Evolutionary conservation across 768 basidiomycete genomes (phyloP).

Genomic region (Amylocystis lapponica): DNA sequence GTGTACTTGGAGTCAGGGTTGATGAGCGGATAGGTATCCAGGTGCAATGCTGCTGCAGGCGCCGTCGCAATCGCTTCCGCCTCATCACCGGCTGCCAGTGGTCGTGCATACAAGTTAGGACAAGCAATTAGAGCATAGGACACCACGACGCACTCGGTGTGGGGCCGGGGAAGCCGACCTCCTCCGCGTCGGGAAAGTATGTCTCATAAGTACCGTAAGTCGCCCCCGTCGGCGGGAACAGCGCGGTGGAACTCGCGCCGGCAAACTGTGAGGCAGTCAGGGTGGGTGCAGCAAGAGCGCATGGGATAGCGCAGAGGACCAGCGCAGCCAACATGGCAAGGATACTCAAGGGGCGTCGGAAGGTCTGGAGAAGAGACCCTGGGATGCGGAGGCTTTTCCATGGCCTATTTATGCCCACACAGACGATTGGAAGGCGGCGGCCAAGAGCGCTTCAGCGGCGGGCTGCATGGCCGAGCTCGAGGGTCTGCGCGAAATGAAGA

Average conservation of each 20-base stretch:
- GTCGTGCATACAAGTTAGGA: too few species aligned
- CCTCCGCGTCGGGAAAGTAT: constrained; percentile 36
- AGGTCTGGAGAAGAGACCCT: too few species aligned
- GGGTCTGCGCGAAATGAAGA: too few species aligned
- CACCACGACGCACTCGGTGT: constrained; percentile 36
- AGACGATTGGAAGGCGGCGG: too few species aligned
- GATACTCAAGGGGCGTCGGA: too few species aligned
- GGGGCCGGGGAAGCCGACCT: constrained; percentile 43
- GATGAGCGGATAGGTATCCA: constrained; percentile 39
- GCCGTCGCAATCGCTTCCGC: constrained; percentile 26
- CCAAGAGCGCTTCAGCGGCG: too few species aligned
- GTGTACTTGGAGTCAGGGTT: constrained; percentile 22
- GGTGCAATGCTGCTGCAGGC: constrained; percentile 31
- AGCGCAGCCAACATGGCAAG: not conserved
- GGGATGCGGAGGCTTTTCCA: too few species aligned
- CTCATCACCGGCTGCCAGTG: constrained; percentile 22
- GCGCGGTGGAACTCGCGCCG: constrained; percentile 35
- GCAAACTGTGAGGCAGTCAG: constrained; percentile 33
- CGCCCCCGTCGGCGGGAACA: constrained; percentile 37
- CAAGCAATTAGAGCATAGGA: not conserved
- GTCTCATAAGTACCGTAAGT: constrained; percentile 27
- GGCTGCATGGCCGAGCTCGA: too few species aligned
- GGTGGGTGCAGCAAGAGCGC: not conserved
- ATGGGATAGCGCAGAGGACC: constrained; percentile 2
- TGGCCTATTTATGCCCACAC: too few species aligned